These are phyloP conservation scores for Cymbidium sinense DNA, from an alignment of 106 monocot species.

Conservation along the genomic window DNA sequence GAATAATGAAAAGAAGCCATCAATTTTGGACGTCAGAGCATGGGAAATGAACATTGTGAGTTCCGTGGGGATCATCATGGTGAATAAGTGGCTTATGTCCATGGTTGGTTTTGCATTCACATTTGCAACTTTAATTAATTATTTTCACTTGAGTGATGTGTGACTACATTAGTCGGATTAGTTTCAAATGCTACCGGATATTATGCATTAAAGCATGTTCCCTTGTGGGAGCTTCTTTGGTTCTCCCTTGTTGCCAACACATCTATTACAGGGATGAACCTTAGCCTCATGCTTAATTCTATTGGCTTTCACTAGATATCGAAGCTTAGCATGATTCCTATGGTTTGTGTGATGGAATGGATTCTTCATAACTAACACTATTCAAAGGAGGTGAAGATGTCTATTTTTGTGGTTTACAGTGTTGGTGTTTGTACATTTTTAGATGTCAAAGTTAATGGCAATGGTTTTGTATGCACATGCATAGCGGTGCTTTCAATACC, in stretches of 20 bases:
- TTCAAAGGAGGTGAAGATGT: conserved; percentile 69
- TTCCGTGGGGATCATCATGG: conserved; percentile 93
- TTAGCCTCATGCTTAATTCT: conserved; percentile 93
- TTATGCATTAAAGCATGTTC: conserved; percentile 74
- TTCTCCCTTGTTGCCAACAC: conserved; percentile 84
- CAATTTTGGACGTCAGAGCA: conserved; percentile 58
- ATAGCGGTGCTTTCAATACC: conserved; percentile 76
- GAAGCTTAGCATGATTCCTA: conserved; percentile 93
- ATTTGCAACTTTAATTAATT: conserved; percentile 8
- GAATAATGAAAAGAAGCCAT: conserved; percentile 14
- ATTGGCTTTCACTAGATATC: conserved; percentile 95
- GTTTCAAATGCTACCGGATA: conserved; percentile 63
- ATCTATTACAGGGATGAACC: conserved; percentile 91
- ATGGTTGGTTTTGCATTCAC: conserved; percentile 64
- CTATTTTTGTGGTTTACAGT: conserved; percentile 70
- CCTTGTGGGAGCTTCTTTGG: conserved; percentile 89
- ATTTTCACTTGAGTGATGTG: conserved; percentile 1
- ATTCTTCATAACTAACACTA: conserved; percentile 65
- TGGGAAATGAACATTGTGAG: conserved; percentile 93
- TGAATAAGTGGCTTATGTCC: conserved; percentile 89
- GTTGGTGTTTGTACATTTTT: conserved; percentile 92
- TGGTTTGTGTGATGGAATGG: conserved; percentile 93
- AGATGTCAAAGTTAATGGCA: conserved; percentile 85
- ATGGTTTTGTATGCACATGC: conserved; percentile 80
- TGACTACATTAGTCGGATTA: conserved; percentile 66